Evolutionary conservation across 2,329 filamentous ascomycete genomes (phyloP).

Genomic region (Verruconis gallopava): DNA sequence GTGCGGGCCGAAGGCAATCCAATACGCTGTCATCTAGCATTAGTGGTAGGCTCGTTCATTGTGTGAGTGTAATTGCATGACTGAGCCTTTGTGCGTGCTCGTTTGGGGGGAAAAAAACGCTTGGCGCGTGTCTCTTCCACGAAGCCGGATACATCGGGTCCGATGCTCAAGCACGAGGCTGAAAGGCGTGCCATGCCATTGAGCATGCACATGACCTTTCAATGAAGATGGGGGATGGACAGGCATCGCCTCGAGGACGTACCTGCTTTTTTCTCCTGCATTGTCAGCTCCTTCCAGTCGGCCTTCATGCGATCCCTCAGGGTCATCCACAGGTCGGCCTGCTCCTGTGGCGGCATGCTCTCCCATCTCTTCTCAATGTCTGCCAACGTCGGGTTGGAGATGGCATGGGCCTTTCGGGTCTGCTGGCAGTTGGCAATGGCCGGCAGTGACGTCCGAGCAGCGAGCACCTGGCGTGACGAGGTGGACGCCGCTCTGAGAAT

Average conservation of each 20-base stretch:
- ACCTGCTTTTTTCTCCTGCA: constrained; percentile 99
- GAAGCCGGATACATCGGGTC: neutral
- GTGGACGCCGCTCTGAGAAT: constrained; percentile 22
- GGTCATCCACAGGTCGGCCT: constrained; percentile 98
- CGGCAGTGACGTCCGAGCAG: constrained; percentile 1
- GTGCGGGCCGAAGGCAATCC: constrained; percentile 95
- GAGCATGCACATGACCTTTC: neutral
- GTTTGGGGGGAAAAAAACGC: no score
- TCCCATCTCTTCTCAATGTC: constrained; percentile 99
- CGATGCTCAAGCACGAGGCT: no score
- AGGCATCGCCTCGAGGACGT: constrained; percentile 47
- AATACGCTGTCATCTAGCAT: constrained; percentile 64
- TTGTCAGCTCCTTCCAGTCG: constrained; percentile 87
- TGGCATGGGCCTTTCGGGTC: constrained; percentile 65
- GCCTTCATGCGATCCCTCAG: constrained; percentile 97
- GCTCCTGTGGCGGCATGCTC: constrained; percentile 92
- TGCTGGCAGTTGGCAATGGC: constrained; percentile 25
- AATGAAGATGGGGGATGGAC: constrained; percentile 3
- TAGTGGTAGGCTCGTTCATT: no score
- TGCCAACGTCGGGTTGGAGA: constrained; percentile 93
- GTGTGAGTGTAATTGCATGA: no score
- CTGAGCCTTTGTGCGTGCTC: no score
- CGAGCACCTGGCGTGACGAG: constrained; percentile 3
- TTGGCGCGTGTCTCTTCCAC: neutral
- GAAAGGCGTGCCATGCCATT: constrained; percentile 7